Evolutionary conservation across 306 rosid species (phyloP), one percentile per base, ranked within the genome.

Genomic region (Parietaria judaica): DNA sequence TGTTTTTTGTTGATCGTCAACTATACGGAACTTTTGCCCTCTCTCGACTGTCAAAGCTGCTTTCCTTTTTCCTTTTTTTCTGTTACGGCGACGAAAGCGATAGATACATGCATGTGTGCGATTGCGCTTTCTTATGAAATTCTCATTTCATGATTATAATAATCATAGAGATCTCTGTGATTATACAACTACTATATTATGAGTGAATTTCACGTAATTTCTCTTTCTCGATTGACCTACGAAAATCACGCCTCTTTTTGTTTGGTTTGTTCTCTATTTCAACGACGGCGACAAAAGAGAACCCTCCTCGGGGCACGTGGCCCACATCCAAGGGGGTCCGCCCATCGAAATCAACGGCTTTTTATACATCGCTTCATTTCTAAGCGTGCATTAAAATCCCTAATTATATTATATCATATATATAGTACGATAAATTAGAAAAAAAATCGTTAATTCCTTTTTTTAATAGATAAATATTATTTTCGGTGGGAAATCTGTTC

Each of bases 401-500:
- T 46, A 13, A 7, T 13, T 8, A 46, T n/a, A n/a, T n/a, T n/a
- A n/a, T n/a, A n/a, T n/a, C n/a, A n/a, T n/a, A n/a, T 46, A 46
- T 46, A 7, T 46, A 1, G 8, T 46, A 46, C 13, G 50, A 46
- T 7, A 46, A 1, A 7, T 46, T 46, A 46, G 31, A 23, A 23
- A 23, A 23, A 2, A 23, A 23, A 23, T 23, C 31, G 31, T 23
- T 23, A 23, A 23, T 23, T 23, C 31, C 31, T 46, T 7, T 46
- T 7, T 46, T n/a, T n/a, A n/a, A 7, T 46, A 46, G 13, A 7
- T 46, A 46, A 8, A 13, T 46, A 46, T 46, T 46, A 7, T 13
- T 46, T n/a, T 10, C 9, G 13, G 53, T 50, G 56, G 51, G 11
- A 56, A 51, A 55, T 14, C 67, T 68, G 54, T 70, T 60, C 63